These are phyloP conservation scores for Bipolaris cookei DNA, from an alignment of 2,329 filamentous ascomycete species.

Conservation along the genomic window DNA sequence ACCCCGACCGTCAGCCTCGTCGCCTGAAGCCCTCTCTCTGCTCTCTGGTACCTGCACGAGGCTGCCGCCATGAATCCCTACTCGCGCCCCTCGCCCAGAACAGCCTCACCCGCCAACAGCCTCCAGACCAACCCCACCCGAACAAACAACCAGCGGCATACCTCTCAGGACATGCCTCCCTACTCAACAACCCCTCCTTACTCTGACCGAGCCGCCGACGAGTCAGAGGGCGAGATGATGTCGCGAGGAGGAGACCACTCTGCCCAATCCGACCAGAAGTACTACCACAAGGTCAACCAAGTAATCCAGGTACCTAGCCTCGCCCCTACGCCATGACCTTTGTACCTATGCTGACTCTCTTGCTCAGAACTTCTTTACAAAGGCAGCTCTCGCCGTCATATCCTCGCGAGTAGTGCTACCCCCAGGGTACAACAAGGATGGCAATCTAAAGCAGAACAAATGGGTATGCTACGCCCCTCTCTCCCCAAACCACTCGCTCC, in stretches of 20 bases:
- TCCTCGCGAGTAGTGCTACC: slow-evolving; percentile 78
- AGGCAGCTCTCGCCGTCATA: slow-evolving; percentile 82
- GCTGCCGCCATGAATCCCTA: slow-evolving; percentile 76
- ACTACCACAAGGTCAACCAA: slow-evolving; percentile 76
- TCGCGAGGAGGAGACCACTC: slow-evolving; percentile 37
- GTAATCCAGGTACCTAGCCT: slow-evolving; percentile 77
- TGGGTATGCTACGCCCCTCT: slow-evolving; percentile 68
- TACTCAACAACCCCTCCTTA: slow-evolving; percentile 59
- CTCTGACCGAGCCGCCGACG: slow-evolving; percentile 58
- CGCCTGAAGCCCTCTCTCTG: slow-evolving; percentile 9
- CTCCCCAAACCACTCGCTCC: neutral
- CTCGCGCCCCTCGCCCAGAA: slow-evolving; percentile 74
- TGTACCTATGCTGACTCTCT: slow-evolving; percentile 28
- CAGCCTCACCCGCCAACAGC: slow-evolving; percentile 74
- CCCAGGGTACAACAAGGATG: slow-evolving; percentile 61
- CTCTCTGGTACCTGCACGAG: slow-evolving; percentile 28
- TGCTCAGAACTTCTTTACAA: slow-evolving; percentile 84
- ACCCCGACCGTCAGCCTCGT: slow-evolving; percentile 18
- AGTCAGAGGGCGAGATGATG: slow-evolving; percentile 56
- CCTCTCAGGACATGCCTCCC: slow-evolving; percentile 58
- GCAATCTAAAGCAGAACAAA: slow-evolving; percentile 76
- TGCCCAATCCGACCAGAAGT: slow-evolving; percentile 41
- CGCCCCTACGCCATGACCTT: neutral
- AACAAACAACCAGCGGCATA: slow-evolving; percentile 76
- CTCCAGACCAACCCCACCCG: slow-evolving; percentile 74